These are phyloP conservation scores for Cercospora janseana DNA, from an alignment of 2,329 filamentous ascomycete genomes.

Conservation along the genomic window DNA sequence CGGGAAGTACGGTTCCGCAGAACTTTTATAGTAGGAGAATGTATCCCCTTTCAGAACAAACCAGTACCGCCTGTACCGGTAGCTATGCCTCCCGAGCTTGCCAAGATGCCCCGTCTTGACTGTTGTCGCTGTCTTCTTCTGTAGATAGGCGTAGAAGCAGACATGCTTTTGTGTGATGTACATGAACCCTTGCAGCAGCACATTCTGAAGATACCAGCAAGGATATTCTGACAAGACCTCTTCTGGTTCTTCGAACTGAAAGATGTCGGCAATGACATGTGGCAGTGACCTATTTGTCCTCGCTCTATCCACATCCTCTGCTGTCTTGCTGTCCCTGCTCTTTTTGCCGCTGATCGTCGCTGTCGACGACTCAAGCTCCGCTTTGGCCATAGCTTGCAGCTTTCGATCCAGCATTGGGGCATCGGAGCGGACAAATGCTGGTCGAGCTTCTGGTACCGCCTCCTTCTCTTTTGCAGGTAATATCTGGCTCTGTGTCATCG, in stretches of 20 bases:
- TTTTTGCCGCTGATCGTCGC: conserved; percentile 26
- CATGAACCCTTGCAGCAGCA: conserved; percentile 89
- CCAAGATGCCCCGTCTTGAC: conserved; percentile 84
- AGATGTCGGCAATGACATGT: conserved; percentile 57
- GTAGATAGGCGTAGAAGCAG: conserved; percentile 96
- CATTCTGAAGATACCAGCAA: conserved; percentile 88
- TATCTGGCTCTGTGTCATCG: conserved; percentile 36
- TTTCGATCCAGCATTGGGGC: conserved; percentile 75
- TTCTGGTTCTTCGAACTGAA: conserved; percentile 76
- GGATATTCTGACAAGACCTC: conserved; percentile 89
- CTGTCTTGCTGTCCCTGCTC: conserved; percentile 25
- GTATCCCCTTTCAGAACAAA: conserved; percentile 90
- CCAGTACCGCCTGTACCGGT: conserved; percentile 87
- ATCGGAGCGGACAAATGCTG: conserved; percentile 46
- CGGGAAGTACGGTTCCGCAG: conserved; percentile 85
- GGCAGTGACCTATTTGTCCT: conserved; percentile 21
- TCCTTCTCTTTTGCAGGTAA: conserved; percentile 28
- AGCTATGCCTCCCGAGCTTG: conserved; percentile 85
- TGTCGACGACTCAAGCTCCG: conserved; percentile 32
- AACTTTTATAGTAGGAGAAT: conserved; percentile 81
- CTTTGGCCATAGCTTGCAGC: conserved; percentile 38
- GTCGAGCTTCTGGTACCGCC: conserved; percentile 22
- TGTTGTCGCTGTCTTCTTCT: conserved; percentile 76
- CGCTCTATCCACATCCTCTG: conserved; percentile 4
- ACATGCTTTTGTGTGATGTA: conserved; percentile 92